A percentile compares a stretch with the other conserved stretches of the same genome.
Conservation (phyloP, 305 asterid genomes). For the Petunia hybrid region DNA sequence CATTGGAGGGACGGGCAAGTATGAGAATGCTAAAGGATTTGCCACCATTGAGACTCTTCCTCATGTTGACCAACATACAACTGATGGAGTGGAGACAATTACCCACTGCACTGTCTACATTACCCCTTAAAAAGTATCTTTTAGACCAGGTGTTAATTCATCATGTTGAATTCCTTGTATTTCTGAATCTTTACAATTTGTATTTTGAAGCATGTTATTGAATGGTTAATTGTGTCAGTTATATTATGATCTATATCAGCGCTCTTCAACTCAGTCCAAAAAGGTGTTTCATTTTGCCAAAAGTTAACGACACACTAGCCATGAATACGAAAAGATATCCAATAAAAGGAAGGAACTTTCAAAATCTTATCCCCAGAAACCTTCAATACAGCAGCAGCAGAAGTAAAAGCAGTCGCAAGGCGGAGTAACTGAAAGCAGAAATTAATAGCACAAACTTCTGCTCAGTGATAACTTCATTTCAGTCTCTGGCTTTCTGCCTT, state of each 20-base stretch:
- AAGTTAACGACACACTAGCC: neutral
- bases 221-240: neutral
- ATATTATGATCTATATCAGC: slow-evolving; percentile 19
- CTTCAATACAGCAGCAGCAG: slow-evolving; percentile 15
- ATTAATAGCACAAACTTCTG: neutral
- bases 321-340: neutral
- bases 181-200: neutral
- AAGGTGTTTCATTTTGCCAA: slow-evolving; percentile 15
- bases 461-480: neutral
- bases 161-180: slow-evolving; percentile 7
- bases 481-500: slow-evolving; percentile 12
- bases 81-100: slow-evolving; percentile 85
- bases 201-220: slow-evolving; percentile 23
- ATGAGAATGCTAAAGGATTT: slow-evolving; percentile 73
- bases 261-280: neutral
- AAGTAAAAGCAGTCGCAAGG: slow-evolving; percentile 19
- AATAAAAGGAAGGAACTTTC: neutral
- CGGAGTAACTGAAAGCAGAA: too few relatives aligned
- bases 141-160: neutral
- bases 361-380: slow-evolving; percentile 21
- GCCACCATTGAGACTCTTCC: slow-evolving; percentile 81
- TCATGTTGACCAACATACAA: slow-evolving; percentile 78
- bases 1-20: slow-evolving; percentile 77
- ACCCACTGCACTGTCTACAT: slow-evolving; percentile 79
- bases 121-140: slow-evolving; percentile 44